Evolutionary conservation across 495 filamentous ascomycete genomes (phyloP), one percentile per base, ranked within the genome.

Genomic region (Aspergillus panamensis): DNA sequence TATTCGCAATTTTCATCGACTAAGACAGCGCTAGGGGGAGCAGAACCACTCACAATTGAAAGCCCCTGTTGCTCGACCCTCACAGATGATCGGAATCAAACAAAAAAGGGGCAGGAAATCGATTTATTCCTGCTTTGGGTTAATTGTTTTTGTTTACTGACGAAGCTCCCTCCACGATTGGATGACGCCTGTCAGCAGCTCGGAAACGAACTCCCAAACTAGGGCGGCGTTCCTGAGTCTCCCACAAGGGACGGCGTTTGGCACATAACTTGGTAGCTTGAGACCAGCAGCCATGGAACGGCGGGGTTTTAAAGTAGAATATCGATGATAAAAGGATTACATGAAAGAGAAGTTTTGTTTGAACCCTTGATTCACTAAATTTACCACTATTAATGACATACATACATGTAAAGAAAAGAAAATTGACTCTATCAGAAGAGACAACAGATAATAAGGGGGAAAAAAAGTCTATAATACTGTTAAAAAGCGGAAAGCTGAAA

Each of bases 311-410:
- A n/a, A 39, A 39, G 35, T 39, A 8, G 3, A 39, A 39, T 2
- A 39, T 39, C 14, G 35, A 29, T 4, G 42, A 43, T 52, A 52
- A 21, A 47, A 31, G 47, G 37, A 54, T 25, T 16, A 47, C 0
- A 20, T 32, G 55, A 45, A 45, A 48, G 53, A 37, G 30, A 60
- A 56, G 50, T 55, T 66, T 51, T 66, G 63, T 70, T 65, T 62
- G 66, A 72, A 69, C 69, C 70, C 67, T 72, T 72, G 66, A 57
- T 66, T 67, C 65, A 69, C 68, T 70, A 67, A 72, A 68, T 70
- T 67, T 75, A 74, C 73, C 74, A 77, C 74, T 77, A 77, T 75
- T 77, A 75, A 75, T 70, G 67, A 71, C 74, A 77, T 77, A 77
- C 74, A 77, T 75, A 77, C 74, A 74, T 71, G 71, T 72, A 71